Percentiles rank a stretch among this genome's conserved stretches.
phyloP scores from a whole-genome alignment of 2,329 filamentous ascomycete genomes.

The Metarhizium rileyi region DNA sequence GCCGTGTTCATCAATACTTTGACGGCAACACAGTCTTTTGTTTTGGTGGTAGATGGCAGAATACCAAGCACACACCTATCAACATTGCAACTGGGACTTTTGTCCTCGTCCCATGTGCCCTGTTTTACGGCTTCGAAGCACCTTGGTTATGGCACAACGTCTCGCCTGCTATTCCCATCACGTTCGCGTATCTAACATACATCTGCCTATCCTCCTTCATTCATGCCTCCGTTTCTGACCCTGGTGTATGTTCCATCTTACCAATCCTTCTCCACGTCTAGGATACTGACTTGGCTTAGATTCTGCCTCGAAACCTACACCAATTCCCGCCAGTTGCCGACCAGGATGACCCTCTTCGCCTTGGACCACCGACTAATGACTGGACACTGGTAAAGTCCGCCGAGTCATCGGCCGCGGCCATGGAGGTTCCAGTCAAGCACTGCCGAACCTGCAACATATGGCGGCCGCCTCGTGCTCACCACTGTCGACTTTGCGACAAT shows the following conservation, averaged over 20 bases:
- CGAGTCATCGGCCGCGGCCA: constrained; percentile 66
- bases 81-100: constrained; percentile 79
- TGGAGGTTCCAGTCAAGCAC: constrained; percentile 97
- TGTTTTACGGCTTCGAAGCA: constrained; percentile 82
- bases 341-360: constrained; percentile 68
- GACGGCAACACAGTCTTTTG: constrained; percentile 89
- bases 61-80: constrained; percentile 76
- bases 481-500: constrained; percentile 94
- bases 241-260: constrained; percentile 61
- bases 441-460: constrained; percentile 97
- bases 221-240: constrained; percentile 85
- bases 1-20: constrained; percentile 82
- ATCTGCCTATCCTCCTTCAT: constrained; percentile 88
- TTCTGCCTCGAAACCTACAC: constrained; percentile 85
- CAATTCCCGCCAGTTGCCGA: constrained; percentile 68
- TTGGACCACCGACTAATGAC: constrained; percentile 81
- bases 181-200: constrained; percentile 87
- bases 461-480: constrained; percentile 90
- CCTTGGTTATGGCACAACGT: constrained; percentile 79
- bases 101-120: constrained; percentile 63
- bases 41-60: constrained; percentile 75
- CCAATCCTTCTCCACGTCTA: neutral
- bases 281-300: constrained; percentile 39
- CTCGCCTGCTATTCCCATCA: constrained; percentile 78
- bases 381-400: constrained; percentile 87